Conservation (phyloP, 257 asterid genomes). For the Gentiana macrophylla region DNA sequence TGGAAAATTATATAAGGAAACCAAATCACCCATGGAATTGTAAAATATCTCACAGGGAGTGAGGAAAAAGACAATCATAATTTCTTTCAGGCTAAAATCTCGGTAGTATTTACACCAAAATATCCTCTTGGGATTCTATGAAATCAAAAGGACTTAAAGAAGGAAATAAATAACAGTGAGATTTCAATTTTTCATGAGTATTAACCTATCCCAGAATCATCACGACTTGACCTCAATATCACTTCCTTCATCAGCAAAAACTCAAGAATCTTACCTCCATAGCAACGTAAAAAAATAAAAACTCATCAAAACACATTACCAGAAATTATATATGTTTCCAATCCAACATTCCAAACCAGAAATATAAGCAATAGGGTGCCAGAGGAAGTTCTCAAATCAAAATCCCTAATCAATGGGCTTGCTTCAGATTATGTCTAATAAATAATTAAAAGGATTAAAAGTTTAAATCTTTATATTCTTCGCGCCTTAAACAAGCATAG, state of each 20-base stretch:
- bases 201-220: slow-evolving; percentile 72
- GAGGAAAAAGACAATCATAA: slow-evolving; percentile 17
- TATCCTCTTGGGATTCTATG: slow-evolving; percentile 1
- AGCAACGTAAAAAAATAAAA: slow-evolving; percentile 12
- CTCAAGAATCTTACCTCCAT: slow-evolving; percentile 44
- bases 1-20: slow-evolving; percentile 16
- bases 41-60: slow-evolving; percentile 21
- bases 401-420: slow-evolving; percentile 38
- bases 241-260: slow-evolving; percentile 32
- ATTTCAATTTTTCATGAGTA: slow-evolving; percentile 10
- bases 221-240: slow-evolving; percentile 37
- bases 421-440: slow-evolving; percentile 15
- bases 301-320: slow-evolving; percentile 9
- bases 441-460: slow-evolving; percentile 9
- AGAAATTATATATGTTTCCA: slow-evolving; percentile 11
- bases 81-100: slow-evolving; percentile 25
- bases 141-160: slow-evolving; percentile 5
- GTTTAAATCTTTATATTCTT: slow-evolving; percentile 15
- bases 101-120: slow-evolving; percentile 25
- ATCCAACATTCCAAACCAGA: slow-evolving; percentile 24
- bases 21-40: slow-evolving; percentile 24
- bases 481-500: not conserved
- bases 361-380: slow-evolving; percentile 5
- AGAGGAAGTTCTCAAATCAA: slow-evolving; percentile 9
- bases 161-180: slow-evolving; percentile 14